phyloP scores from a whole-genome alignment of 164 flowering plant species.

The Tetracentron sinense region DNA sequence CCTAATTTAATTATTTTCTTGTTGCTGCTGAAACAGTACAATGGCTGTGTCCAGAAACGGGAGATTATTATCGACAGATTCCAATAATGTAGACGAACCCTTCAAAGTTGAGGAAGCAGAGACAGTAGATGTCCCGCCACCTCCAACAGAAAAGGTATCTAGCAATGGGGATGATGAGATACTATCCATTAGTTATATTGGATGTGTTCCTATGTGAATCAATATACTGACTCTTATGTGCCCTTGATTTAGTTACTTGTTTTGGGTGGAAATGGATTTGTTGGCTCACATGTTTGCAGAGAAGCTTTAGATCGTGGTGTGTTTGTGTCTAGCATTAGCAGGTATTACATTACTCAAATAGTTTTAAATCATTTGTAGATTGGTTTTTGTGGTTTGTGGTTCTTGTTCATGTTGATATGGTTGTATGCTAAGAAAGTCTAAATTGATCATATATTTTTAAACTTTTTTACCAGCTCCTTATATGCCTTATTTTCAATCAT shows the following conservation, averaged over 20 bases:
- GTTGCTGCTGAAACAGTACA: constrained; percentile 28
- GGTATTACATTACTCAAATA: constrained; percentile 36
- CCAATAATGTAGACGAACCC: constrained; percentile 59
- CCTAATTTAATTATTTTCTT: constrained; percentile 3
- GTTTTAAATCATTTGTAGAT: too few relatives aligned
- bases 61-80: constrained; percentile 56
- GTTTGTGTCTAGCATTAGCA: constrained; percentile 82
- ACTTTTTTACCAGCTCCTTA: too few relatives aligned
- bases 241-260: constrained; percentile 66
- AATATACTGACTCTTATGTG: not conserved
- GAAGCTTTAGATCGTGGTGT: constrained; percentile 79
- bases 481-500: too few relatives aligned
- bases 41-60: constrained; percentile 31
- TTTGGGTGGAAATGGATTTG: constrained; percentile 96
- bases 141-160: constrained; percentile 74
- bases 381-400: too few relatives aligned
- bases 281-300: constrained; percentile 86
- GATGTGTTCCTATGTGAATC: not conserved
- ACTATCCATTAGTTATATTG: not conserved
- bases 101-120: constrained; percentile 88
- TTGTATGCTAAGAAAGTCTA: too few relatives aligned
- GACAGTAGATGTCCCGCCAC: constrained; percentile 76
- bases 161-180: not conserved
- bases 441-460: too few relatives aligned
- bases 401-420: too few relatives aligned